Evolutionary conservation across 768 basidiomycete species (phyloP).

Genomic region (Kwoniella dendrophila): DNA sequence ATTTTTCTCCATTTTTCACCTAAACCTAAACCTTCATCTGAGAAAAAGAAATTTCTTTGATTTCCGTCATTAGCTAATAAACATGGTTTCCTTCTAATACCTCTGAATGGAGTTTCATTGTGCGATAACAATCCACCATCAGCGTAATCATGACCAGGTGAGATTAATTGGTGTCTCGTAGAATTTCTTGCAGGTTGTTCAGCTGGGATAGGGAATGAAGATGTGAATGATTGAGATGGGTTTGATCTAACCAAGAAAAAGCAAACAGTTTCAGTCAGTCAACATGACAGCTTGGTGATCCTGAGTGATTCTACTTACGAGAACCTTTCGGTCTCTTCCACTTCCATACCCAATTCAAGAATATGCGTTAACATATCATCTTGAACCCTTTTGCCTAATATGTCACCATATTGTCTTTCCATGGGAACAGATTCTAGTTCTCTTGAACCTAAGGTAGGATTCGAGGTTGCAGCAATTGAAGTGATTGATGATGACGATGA

Average conservation of each 20-base stretch:
- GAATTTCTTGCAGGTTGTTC: constrained; percentile 43
- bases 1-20: constrained; percentile 51
- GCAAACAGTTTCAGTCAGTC: no score
- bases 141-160: constrained; percentile 34
- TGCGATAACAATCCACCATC: constrained; percentile 25
- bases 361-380: constrained; percentile 35
- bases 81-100: constrained; percentile 25
- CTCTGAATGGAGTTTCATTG: constrained; percentile 19
- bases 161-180: constrained; percentile 31
- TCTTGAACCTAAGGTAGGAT: neutral
- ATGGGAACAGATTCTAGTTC: constrained; percentile 17
- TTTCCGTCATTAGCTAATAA: constrained; percentile 48
- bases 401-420: constrained; percentile 3
- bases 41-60: constrained; percentile 52
- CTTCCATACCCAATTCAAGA: constrained; percentile 53
- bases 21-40: constrained; percentile 45
- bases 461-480: neutral
- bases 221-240: constrained; percentile 31
- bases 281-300: constrained; percentile 4
- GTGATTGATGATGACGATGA: neutral
- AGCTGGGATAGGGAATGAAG: constrained; percentile 44
- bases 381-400: neutral
- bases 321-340: constrained; percentile 50
- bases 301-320: constrained; percentile 29
- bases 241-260: constrained; percentile 32